phyloP scores from a whole-genome alignment of 345 rosid species.

The Lepidium sativum region DNA sequence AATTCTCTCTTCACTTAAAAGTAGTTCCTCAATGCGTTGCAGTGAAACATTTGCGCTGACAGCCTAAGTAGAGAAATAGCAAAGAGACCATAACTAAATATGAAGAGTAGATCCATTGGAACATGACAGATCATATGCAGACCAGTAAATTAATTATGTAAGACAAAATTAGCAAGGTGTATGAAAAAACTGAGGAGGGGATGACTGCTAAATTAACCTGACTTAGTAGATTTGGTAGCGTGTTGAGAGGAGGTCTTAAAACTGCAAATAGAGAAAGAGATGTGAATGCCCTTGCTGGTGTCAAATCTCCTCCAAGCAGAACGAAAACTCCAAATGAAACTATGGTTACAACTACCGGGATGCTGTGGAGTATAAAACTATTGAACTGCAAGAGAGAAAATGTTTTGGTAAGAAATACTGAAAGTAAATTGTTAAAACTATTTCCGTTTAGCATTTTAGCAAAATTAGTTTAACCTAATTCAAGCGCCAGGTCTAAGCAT shows the following conservation, averaged over 20 bases:
- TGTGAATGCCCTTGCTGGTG: conserved; percentile 94
- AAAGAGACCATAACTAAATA: background rate
- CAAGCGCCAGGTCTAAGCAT: background rate
- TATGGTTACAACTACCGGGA: conserved; percentile 78
- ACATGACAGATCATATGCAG: background rate
- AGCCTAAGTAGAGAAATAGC: conserved; percentile 54
- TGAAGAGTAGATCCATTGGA: background rate
- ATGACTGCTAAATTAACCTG: conserved; percentile 39
- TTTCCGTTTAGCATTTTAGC: background rate
- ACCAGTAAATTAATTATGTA: background rate
- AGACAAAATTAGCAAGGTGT: background rate
- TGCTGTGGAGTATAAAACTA: conserved; percentile 74
- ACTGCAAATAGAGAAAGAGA: conserved; percentile 87
- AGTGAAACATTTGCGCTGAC: conserved; percentile 84
- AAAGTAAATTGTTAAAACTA: no score
- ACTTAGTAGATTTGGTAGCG: conserved; percentile 80
- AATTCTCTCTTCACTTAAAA: conserved; percentile 76
- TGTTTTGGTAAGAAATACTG: background rate
- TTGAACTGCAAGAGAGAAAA: conserved; percentile 55
- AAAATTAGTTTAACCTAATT: background rate
- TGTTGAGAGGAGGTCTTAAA: conserved; percentile 66
- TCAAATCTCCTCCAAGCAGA: conserved; percentile 86
- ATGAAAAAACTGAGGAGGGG: background rate
- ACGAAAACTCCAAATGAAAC: conserved; percentile 86
- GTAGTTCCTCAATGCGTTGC: conserved; percentile 81